Base-by-base conservation (phyloP, 2,329 filamentous ascomycete genomes). In the Fusarium sp. region DNA sequence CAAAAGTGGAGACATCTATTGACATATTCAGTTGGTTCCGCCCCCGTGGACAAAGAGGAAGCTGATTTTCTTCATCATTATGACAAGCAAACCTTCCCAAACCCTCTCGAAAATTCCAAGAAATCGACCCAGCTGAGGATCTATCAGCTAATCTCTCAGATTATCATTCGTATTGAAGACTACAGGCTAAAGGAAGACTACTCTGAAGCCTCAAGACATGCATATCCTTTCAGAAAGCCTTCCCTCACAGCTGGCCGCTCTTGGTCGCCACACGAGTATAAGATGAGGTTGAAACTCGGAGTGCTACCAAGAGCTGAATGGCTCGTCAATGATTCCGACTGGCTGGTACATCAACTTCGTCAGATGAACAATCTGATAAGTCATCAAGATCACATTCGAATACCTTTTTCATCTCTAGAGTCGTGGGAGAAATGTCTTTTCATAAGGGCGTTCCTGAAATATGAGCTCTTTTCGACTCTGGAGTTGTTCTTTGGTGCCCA, bases 1-100 rank as follows among this genome's bases (percentile, higher is more conserved):
- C 14, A 5, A 5, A 17, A 2, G 3, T 3, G 3, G 28, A 1
- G 12, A 20, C 12, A 0, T 20, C 5, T 20, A 47, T 47, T 9
- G 15, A 18, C 11, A 24, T 6, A 24, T 24, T 8, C 12, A 26
- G 0, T 28, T 47, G 8, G 12, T 28, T 10, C 6, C 17, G 17
- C 6, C n/a, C 14, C 6, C 10, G 12, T 15, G 10, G 3, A 13
- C 5, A 18, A 17, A 13, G 9, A 50, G 5, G 20, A 17, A 9
- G 8, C 5, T 5, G 7, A 4, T 13, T n/a, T 50, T 9, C 7
- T 32, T 6, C 10, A 0, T 17, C 22, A 50, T 18, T n/a, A 32
- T 5, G 8, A 12, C 17, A 18, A n/a, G 5, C 28, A 36, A 26
- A 35, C 2, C 32, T 36, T 26, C 14, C 12, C 30, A 18, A 15